These are phyloP conservation scores for Mentha longifolia DNA, from an alignment of 257 asterid genomes.

Conservation along the genomic window DNA sequence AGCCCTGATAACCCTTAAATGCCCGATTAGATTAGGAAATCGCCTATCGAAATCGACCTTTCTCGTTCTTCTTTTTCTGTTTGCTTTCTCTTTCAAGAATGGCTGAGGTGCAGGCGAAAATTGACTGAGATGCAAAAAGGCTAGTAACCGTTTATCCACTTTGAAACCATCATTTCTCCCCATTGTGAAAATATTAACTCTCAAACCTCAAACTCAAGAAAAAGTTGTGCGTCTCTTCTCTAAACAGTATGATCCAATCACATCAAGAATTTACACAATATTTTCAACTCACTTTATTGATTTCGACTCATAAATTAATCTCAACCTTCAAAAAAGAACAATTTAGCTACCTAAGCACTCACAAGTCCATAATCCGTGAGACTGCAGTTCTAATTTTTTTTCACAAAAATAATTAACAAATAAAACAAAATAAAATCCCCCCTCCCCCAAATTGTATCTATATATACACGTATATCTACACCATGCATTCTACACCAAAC, in stretches of 20 bases:
- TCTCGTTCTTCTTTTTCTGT: neutral
- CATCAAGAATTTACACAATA: neutral
- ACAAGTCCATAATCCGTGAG: conserved; percentile 41
- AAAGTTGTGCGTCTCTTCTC: neutral
- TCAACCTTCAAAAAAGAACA: neutral
- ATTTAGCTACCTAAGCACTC: neutral
- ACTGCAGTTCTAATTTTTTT: conserved; percentile 11
- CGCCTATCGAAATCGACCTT: too few species aligned
- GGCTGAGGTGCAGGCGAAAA: too few species aligned
- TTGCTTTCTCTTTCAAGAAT: neutral
- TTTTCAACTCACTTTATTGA: neutral
- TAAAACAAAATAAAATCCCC: too few species aligned
- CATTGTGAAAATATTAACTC: neutral
- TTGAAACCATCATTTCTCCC: neutral
- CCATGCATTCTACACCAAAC: neutral
- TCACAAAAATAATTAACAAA: neutral
- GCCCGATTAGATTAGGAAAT: too few species aligned
- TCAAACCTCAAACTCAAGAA: neutral
- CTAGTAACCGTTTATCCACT: too few species aligned
- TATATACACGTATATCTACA: neutral
- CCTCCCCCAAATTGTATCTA: neutral
- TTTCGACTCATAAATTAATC: neutral
- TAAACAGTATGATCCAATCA: neutral
- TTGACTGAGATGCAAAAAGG: too few species aligned
- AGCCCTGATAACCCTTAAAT: too few species aligned